A percentile compares a stretch with the other conserved stretches of the same genome.
Conservation (phyloP, 768 basidiomycete genomes). For the Tricholoma flavovirens region DNA sequence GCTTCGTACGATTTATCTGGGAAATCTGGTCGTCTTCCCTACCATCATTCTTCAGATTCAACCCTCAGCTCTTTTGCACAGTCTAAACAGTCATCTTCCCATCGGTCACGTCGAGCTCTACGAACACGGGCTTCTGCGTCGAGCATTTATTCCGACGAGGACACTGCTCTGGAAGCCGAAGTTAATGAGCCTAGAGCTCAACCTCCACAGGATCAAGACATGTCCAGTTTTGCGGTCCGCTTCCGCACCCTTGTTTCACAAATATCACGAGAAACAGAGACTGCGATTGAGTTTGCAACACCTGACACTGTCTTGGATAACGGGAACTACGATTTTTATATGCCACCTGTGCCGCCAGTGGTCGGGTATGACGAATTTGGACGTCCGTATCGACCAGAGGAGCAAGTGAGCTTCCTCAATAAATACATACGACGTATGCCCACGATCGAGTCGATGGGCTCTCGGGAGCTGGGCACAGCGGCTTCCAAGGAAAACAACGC, state of each 20-base stretch:
- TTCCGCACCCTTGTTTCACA: slow-evolving; percentile 48
- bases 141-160: slow-evolving; percentile 13
- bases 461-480: slow-evolving; percentile 43
- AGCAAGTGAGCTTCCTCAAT: slow-evolving; percentile 56
- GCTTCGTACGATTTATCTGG: not conserved
- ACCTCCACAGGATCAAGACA: slow-evolving; percentile 28
- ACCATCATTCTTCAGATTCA: slow-evolving; percentile 17
- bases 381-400: slow-evolving; percentile 40
- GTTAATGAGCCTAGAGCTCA: slow-evolving; percentile 1
- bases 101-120: slow-evolving; percentile 9
- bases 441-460: slow-evolving; percentile 74
- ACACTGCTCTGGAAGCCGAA: not conserved
- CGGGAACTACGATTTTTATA: not conserved
- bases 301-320: slow-evolving; percentile 13
- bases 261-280: slow-evolving; percentile 49
- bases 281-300: slow-evolving; percentile 33
- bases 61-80: slow-evolving; percentile 14
- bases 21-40: slow-evolving; percentile 1
- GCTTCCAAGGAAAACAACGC: slow-evolving; percentile 17
- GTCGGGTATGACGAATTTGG: slow-evolving; percentile 46
- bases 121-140: slow-evolving; percentile 9
- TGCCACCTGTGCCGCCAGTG: slow-evolving; percentile 16
- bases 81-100: slow-evolving; percentile 13
- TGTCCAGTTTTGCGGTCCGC: slow-evolving; percentile 39
- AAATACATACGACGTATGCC: slow-evolving; percentile 69